These are phyloP conservation scores for Shiraia bambusicola DNA, from an alignment of 2,329 filamentous ascomycete genomes.

Conservation along the genomic window DNA sequence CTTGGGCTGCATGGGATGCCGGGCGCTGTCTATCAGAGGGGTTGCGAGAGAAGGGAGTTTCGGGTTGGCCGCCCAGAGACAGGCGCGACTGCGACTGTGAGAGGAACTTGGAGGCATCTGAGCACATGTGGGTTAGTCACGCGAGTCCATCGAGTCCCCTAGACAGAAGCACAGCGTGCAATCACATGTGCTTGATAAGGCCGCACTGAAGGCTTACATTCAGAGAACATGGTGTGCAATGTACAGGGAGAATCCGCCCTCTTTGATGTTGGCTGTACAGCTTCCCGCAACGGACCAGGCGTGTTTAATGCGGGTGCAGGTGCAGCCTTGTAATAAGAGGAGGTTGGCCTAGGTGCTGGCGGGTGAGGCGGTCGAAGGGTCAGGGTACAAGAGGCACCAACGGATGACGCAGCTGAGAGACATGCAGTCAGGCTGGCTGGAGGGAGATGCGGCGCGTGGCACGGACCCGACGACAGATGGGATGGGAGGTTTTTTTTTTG, in stretches of 20 bases:
- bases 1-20: slow-evolving; percentile 52
- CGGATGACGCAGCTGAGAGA: slow-evolving; percentile 34
- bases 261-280: slow-evolving; percentile 21
- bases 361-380: slow-evolving; percentile 28
- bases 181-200: slow-evolving; percentile 40
- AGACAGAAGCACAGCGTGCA: slow-evolving; percentile 30
- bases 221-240: slow-evolving; percentile 69
- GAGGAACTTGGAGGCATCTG: slow-evolving; percentile 96
- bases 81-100: slow-evolving; percentile 95
- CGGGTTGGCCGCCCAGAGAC: slow-evolving; percentile 64
- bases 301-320: slow-evolving; percentile 22
- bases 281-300: slow-evolving; percentile 19
- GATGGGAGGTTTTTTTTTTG: background rate
- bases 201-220: slow-evolving; percentile 66
- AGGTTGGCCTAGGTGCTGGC: slow-evolving; percentile 29
- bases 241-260: slow-evolving; percentile 10
- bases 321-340: slow-evolving; percentile 22
- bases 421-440: slow-evolving; percentile 29
- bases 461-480: background rate
- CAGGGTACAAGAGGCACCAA: slow-evolving; percentile 28
- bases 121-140: slow-evolving; percentile 46
- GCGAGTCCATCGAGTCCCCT: slow-evolving; percentile 33
- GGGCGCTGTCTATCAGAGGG: slow-evolving; percentile 48
- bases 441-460: slow-evolving; percentile 9
- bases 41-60: slow-evolving; percentile 53